A percentile compares a stretch with the other conserved stretches of the same genome.
Evolutionary conservation across 495 filamentous ascomycete species (phyloP).

Genomic region (Podospora pseudocomata): DNA sequence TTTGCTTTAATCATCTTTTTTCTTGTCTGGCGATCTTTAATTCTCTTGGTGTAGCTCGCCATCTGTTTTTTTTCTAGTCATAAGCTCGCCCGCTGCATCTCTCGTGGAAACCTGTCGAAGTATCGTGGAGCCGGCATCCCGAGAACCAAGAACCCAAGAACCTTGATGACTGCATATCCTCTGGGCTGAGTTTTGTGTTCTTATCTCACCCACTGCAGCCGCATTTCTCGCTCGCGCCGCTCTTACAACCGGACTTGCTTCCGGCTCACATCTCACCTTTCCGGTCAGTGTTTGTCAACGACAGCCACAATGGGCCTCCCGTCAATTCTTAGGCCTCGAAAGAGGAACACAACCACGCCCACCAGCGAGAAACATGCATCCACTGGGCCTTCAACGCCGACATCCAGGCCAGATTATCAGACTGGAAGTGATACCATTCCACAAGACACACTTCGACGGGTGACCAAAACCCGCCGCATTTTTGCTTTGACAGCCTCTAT

Average conservation of each 20-base stretch:
- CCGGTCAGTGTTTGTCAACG: background rate
- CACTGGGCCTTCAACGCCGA: background rate
- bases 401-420: background rate
- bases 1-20: conserved; percentile 1
- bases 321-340: conserved; percentile 20
- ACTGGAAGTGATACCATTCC: background rate
- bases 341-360: conserved; percentile 3
- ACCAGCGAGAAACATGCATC: background rate
- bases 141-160: background rate
- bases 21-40: conserved; percentile 5
- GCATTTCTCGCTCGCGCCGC: too few species aligned
- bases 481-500: conserved; percentile 59
- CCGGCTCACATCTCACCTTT: background rate
- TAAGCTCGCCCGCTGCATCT: background rate
- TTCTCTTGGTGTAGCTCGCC: conserved; percentile 9
- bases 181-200: too few species aligned
- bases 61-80: conserved; percentile 10
- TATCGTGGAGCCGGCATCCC: background rate
- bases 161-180: background rate
- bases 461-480: conserved; percentile 53
- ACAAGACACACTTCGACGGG: conserved; percentile 40
- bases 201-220: too few species aligned
- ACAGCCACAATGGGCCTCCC: conserved; percentile 19
- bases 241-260: too few species aligned
- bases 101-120: background rate